Base-by-base conservation (phyloP, 148 eudicot genomes). In the Nyssa sinensis region DNA sequence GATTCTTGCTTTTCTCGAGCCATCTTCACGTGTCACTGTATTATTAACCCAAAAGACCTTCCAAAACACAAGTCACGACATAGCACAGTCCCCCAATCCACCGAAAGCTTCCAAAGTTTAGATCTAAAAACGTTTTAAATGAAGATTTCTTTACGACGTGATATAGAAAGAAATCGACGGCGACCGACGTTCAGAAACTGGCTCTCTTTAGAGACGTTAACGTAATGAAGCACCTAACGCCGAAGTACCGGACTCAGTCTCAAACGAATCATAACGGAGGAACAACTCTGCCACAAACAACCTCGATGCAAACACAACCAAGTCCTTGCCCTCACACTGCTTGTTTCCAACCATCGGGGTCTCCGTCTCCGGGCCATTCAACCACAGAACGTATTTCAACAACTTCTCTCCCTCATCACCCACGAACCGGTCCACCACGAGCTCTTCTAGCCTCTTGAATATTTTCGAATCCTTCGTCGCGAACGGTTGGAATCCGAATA, bases 251-350 rank as follows among this genome's bases (percentile, higher is more conserved):
- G 90, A 93, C 61, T 94, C 98, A n/a, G 90, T 85, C 66, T 86
- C 98, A 59, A 92, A 87, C 33, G 98, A 92, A 33, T 94, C 97
- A n/a, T 92, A 94, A 21, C 98, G 76, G 37, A 81, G 78, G 67
- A 94, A 94, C 8, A 92, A 37, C 77, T 94, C 96, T 13, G 89
- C 91, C 24, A 90, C 47, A 79, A 94, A 65, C 77, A 94, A 67
- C 85, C 98, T 85, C 33, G 92, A 63, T 1, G 84, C 79, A 82
- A 95, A 19, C 53, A 92, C 94, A 34, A 92, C 97, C 28, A 94
- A 94, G 62, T 94, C 97, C 73, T 94, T 94, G 0, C 98, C 98
- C n/a, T 89, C 97, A 30, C 98, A 95, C 77, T 95, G 98, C 78
- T 95, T 95, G 28, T 95, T 88, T 12, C 81, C 62, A 3, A 83